Percentiles rank a stretch among this genome's conserved stretches.
Evolutionary conservation across 768 basidiomycete species (phyloP).

Genomic region (Calocybe indica): DNA sequence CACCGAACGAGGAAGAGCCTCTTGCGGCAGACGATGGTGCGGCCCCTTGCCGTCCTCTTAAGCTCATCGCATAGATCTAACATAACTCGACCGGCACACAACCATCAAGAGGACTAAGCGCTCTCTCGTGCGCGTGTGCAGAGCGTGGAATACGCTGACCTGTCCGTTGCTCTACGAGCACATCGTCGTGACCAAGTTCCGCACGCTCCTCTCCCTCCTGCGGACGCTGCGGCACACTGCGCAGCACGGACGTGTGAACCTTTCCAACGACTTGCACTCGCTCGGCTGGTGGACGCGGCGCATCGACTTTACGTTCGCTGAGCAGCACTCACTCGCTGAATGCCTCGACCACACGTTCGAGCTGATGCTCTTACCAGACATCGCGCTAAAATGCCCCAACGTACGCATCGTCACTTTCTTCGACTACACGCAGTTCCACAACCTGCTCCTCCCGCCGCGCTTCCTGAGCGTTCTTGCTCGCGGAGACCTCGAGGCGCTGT

Average conservation of each 20-base stretch:
- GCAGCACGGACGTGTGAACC: neutral
- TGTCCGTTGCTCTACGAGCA: conserved; percentile 19
- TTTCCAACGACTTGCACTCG: neutral
- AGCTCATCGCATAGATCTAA: neutral
- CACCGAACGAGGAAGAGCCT: conserved; percentile 8
- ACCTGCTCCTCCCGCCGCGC: too few relatives aligned
- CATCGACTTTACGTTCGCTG: conserved; percentile 7
- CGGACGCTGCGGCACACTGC: conserved; percentile 5
- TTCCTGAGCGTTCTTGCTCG: too few relatives aligned
- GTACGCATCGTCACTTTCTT: too few relatives aligned
- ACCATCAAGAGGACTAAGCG: conserved; percentile 16
- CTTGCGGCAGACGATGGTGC: conserved; percentile 6
- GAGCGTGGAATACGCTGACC: conserved; percentile 15
- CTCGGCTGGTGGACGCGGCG: conserved; percentile 12
- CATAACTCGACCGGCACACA: neutral
- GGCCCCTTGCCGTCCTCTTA: conserved; percentile 14
- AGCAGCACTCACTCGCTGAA: too few relatives aligned
- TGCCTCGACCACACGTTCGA: too few relatives aligned
- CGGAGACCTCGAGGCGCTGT: too few relatives aligned
- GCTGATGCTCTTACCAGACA: too few relatives aligned
- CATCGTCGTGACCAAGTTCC: conserved; percentile 11
- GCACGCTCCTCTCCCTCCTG: conserved; percentile 5
- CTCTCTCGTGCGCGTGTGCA: conserved; percentile 19
- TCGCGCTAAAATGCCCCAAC: too few relatives aligned
- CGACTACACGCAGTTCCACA: too few relatives aligned